These are phyloP conservation scores for Phaeoacremonium minimum DNA, from an alignment of 2,329 filamentous ascomycete genomes.

Conservation along the genomic window DNA sequence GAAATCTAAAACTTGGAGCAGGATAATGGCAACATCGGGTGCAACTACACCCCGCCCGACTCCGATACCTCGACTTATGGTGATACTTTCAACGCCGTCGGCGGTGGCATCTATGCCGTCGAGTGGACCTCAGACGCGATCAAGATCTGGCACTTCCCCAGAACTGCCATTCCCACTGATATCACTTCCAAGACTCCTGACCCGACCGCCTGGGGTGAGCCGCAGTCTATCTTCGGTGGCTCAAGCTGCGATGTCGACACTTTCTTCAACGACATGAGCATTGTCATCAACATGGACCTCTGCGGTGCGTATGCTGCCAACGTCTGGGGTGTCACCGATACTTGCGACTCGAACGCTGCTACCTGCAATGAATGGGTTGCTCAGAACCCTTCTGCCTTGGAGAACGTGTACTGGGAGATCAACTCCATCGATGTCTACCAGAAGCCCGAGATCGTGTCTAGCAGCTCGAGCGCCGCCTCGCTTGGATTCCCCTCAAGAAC, in stretches of 20 bases:
- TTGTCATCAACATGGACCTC: constrained; percentile 73
- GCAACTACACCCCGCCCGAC: constrained; percentile 33
- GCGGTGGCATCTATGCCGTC: constrained; percentile 67
- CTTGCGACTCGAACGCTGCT: constrained; percentile 32
- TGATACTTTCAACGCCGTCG: constrained; percentile 59
- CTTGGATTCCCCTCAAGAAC: neutral
- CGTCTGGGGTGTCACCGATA: constrained; percentile 32
- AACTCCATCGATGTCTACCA: constrained; percentile 46
- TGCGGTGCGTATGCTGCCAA: constrained; percentile 70
- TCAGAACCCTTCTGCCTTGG: constrained; percentile 36
- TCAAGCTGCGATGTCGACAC: constrained; percentile 58
- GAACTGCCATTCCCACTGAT: constrained; percentile 60
- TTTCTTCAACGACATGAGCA: constrained; percentile 64
- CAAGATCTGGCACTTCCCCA: constrained; percentile 72
- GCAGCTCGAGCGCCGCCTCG: neutral
- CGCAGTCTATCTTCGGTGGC: constrained; percentile 65
- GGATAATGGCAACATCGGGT: constrained; percentile 23
- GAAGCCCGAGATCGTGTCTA: neutral
- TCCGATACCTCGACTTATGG: constrained; percentile 49
- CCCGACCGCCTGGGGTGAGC: constrained; percentile 63
- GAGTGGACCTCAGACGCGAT: constrained; percentile 67
- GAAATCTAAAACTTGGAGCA: constrained; percentile 3
- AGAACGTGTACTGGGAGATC: constrained; percentile 46
- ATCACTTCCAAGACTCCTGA: constrained; percentile 56
- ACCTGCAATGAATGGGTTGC: constrained; percentile 44